Percentiles rank a stretch among this genome's conserved stretches.
These are phyloP conservation scores for Agaricus blazei DNA, from an alignment of 768 basidiomycete genomes.

Conservation along the genomic window DNA sequence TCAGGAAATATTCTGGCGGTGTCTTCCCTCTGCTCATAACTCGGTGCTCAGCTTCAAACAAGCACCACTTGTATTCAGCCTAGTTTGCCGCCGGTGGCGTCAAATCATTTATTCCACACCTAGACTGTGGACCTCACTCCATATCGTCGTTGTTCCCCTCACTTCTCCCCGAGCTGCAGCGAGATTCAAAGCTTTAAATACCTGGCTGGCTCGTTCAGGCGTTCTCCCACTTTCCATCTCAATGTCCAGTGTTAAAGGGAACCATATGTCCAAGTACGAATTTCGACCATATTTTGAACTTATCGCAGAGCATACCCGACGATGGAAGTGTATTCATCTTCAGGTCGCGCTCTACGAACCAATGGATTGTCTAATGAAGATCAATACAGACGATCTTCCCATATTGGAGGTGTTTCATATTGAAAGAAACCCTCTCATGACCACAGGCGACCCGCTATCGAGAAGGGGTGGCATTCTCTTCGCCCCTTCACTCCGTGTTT, in stretches of 20 bases:
- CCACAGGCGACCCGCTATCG: background rate
- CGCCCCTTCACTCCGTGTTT: background rate
- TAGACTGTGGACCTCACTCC: constrained; percentile 9
- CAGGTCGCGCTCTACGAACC: background rate
- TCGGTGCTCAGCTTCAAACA: constrained; percentile 10
- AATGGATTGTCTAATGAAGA: background rate
- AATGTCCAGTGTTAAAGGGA: background rate
- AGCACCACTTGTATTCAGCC: constrained; percentile 10
- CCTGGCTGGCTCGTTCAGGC: constrained; percentile 6
- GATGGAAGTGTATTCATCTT: background rate
- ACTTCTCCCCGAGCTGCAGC: background rate
- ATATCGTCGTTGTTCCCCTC: background rate
- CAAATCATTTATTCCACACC: constrained; percentile 3
- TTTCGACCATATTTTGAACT: background rate
- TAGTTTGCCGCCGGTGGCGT: constrained; percentile 12
- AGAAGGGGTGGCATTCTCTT: background rate
- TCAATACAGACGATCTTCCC: background rate
- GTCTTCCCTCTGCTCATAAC: constrained; percentile 10
- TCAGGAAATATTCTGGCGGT: constrained; percentile 9
- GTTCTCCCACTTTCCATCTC: constrained; percentile 5
- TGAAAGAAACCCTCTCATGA: background rate
- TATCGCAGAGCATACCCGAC: background rate
- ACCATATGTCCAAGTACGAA: background rate
- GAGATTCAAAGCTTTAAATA: background rate
- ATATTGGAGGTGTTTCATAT: background rate